Percentiles rank a stretch among this genome's conserved stretches.
Evolutionary conservation across 176 grass and related monocot genomes (phyloP).

Genomic region (Melocanna baccifera): DNA sequence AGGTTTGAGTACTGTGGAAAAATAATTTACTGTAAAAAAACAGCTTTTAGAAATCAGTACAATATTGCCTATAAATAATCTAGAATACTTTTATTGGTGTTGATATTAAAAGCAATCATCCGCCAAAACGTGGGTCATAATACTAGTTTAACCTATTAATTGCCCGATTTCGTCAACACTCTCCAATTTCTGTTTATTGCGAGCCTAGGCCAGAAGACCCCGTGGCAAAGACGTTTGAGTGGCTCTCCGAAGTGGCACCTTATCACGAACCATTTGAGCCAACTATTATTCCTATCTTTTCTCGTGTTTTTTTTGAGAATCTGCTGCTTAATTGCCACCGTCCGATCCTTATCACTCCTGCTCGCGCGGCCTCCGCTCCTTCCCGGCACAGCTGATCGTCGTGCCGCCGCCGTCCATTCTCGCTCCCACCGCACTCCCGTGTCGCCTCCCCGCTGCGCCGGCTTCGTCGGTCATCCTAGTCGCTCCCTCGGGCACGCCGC

Average conservation of each 20-base stretch:
- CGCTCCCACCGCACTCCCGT: not conserved
- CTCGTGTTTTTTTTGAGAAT: not conserved
- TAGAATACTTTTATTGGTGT: no score
- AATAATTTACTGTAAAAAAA: no score
- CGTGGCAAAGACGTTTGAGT: not conserved
- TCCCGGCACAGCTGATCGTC: not conserved
- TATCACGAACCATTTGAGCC: conserved; percentile 7
- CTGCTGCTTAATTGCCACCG: conserved; percentile 9
- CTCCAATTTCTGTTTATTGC: not conserved
- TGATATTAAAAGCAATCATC: no score
- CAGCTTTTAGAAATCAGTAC: no score
- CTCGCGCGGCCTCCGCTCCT: not conserved
- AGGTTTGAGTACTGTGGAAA: no score
- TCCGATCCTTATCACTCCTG: conserved; percentile 43
- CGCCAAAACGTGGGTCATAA: no score
- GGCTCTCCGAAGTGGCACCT: conserved; percentile 8
- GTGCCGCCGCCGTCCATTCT: not conserved
- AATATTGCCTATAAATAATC: no score
- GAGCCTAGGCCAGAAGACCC: not conserved
- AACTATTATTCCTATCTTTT: not conserved
- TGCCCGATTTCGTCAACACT: no score
- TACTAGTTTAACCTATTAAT: no score
- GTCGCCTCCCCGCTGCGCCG: not conserved
- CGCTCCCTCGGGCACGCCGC: not conserved
- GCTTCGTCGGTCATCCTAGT: not conserved